Evolutionary conservation across 1,139 yeast genomes (phyloP).

Genomic region (Casaregolazyma suthepensis): DNA sequence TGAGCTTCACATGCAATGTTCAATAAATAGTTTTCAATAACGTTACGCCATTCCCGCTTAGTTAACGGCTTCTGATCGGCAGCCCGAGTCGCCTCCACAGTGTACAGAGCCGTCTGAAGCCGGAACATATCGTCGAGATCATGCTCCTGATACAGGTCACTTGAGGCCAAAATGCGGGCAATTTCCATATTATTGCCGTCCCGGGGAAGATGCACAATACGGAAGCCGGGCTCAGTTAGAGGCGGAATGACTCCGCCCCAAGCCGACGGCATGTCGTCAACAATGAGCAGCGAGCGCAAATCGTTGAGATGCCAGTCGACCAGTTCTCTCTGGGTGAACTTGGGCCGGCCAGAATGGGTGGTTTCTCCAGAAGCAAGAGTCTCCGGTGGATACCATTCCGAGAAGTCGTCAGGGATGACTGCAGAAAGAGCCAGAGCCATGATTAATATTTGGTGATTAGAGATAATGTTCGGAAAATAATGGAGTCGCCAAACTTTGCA

Average conservation of each 20-base stretch:
- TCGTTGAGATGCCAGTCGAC: constrained; percentile 64
- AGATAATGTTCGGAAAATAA: too few relatives aligned
- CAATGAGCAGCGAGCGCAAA: constrained; percentile 52
- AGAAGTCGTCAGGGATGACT: constrained; percentile 44
- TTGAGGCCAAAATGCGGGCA: constrained; percentile 42
- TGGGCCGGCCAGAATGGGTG: constrained; percentile 50
- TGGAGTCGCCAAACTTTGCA: background rate
- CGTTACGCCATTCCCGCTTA: constrained; percentile 60
- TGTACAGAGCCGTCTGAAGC: constrained; percentile 52
- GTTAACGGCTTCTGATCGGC: constrained; percentile 13
- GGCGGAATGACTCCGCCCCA: constrained; percentile 50
- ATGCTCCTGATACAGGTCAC: constrained; percentile 57
- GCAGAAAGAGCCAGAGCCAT: constrained; percentile 10
- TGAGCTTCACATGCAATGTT: constrained; percentile 66
- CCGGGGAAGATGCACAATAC: constrained; percentile 45
- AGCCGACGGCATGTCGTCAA: constrained; percentile 43
- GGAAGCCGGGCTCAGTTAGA: constrained; percentile 36
- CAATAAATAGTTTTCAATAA: constrained; percentile 57
- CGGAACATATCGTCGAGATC: constrained; percentile 47
- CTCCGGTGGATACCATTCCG: constrained; percentile 52
- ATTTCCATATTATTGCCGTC: constrained; percentile 44
- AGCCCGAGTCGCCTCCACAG: constrained; percentile 50
- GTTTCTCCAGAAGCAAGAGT: constrained; percentile 35
- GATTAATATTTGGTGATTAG: background rate
- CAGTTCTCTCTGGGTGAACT: constrained; percentile 51